Percentiles rank a stretch among this genome's conserved stretches.
Conservation (phyloP, 768 basidiomycete species). For the Leccinum disarticulatum region DNA sequence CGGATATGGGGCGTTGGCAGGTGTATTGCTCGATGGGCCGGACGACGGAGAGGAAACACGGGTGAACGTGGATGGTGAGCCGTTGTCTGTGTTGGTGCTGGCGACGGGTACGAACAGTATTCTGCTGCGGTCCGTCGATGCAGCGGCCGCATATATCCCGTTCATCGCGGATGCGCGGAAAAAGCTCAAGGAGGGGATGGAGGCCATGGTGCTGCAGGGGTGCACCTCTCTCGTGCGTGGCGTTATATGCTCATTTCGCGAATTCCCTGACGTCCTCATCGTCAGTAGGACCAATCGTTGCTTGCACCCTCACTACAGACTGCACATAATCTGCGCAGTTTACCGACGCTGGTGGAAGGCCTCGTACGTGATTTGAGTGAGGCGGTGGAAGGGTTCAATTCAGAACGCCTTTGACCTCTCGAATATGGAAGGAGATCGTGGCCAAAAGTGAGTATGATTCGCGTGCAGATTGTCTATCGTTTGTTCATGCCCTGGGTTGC, state of each 20-base stretch:
- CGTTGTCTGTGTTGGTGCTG: slow-evolving; percentile 1
- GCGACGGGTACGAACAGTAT: slow-evolving; percentile 34
- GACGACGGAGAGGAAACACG: slow-evolving; percentile 4
- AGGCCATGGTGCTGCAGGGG: slow-evolving; percentile 82
- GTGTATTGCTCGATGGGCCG: slow-evolving; percentile 50
- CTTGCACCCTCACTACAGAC: slow-evolving; percentile 94
- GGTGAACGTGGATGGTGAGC: slow-evolving; percentile 7
- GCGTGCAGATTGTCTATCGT: neutral
- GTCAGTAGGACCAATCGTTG: slow-evolving; percentile 76
- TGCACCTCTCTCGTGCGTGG: slow-evolving; percentile 68
- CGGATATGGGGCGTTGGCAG: slow-evolving; percentile 31
- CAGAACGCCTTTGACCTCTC: slow-evolving; percentile 81
- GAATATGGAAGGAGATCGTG: slow-evolving; percentile 84
- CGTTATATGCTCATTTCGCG: neutral
- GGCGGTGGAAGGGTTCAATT: slow-evolving; percentile 77
- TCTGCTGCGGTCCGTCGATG: slow-evolving; percentile 71
- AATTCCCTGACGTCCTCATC: neutral
- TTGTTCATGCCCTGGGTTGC: neutral
- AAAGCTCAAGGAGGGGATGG: slow-evolving; percentile 83
- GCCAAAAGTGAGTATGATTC: slow-evolving; percentile 56
- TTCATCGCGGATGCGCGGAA: slow-evolving; percentile 70
- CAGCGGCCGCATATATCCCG: slow-evolving; percentile 66
- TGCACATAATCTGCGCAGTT: slow-evolving; percentile 85
- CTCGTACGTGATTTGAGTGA: slow-evolving; percentile 79
- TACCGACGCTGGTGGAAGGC: slow-evolving; percentile 79